phyloP scores from a whole-genome alignment of 2,329 filamentous ascomycete genomes.

The Parascedosporium putredinis region DNA sequence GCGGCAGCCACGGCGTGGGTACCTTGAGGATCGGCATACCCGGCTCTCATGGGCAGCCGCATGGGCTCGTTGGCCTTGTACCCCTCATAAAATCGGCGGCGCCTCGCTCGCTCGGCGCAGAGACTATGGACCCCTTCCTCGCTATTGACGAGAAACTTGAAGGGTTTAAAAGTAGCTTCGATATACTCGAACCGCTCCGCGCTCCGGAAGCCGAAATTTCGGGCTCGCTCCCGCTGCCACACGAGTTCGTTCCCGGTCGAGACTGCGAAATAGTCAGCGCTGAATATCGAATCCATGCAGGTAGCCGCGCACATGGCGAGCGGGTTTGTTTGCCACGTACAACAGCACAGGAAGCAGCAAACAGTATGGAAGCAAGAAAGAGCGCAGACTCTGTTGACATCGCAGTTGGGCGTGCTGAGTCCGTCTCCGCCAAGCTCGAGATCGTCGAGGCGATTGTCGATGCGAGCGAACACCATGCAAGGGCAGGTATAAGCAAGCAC shows the following conservation, averaged over 20 bases:
- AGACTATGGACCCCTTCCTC: background rate
- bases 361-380: background rate
- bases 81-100: background rate
- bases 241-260: background rate
- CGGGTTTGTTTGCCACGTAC: background rate
- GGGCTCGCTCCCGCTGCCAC: slow-evolving; percentile 4
- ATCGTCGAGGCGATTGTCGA: slow-evolving; percentile 6
- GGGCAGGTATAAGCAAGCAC: background rate
- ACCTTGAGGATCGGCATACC: background rate
- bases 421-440: slow-evolving; percentile 4
- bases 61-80: slow-evolving; percentile 1
- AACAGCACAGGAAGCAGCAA: slow-evolving; percentile 4
- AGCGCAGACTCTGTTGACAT: background rate
- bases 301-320: background rate
- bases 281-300: background rate
- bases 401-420: background rate
- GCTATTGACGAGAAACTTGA: background rate
- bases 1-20: background rate
- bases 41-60: background rate
- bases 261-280: background rate
- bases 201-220: slow-evolving; percentile 1
- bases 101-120: background rate
- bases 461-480: background rate
- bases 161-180: background rate
- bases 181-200: background rate